These are phyloP conservation scores for Sugiyamaella chiloensis DNA, from an alignment of 805 yeast genomes.

Conservation along the genomic window DNA sequence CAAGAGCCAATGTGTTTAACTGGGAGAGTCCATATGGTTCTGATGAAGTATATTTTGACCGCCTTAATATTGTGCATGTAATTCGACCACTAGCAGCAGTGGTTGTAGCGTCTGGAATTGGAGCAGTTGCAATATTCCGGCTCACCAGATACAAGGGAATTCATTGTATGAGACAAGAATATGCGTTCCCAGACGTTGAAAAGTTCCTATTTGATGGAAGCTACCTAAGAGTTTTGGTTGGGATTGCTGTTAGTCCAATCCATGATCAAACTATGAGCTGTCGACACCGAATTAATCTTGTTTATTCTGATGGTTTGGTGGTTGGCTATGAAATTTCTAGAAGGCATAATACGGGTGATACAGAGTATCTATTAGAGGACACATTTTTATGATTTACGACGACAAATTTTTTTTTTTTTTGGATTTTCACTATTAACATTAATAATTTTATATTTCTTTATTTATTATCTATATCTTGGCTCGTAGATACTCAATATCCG, in stretches of 20 bases:
- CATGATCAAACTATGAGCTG: neutral
- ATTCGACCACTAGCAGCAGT: slow-evolving; percentile 43
- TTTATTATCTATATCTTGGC: too few relatives aligned
- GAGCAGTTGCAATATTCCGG: slow-evolving; percentile 42
- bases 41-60: slow-evolving; percentile 23
- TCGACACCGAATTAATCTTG: slow-evolving; percentile 10
- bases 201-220: slow-evolving; percentile 11
- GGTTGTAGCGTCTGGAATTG: slow-evolving; percentile 43
- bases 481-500: slow-evolving; percentile 11
- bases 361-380: neutral
- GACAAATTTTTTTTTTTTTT: neutral
- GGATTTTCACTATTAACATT: too few relatives aligned
- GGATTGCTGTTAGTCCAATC: slow-evolving; percentile 18
- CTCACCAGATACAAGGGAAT: slow-evolving; percentile 43
- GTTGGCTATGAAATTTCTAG: slow-evolving; percentile 13
- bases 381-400: neutral
- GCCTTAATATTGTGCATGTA: slow-evolving; percentile 33
- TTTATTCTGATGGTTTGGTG: slow-evolving; percentile 19
- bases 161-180: slow-evolving; percentile 44
- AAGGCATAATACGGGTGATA: neutral
- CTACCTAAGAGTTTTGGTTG: slow-evolving; percentile 14
- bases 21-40: slow-evolving; percentile 26
- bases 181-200: slow-evolving; percentile 24
- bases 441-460: too few relatives aligned
- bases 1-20: slow-evolving; percentile 44